These are phyloP conservation scores for Debaryomyces tyrocola DNA, from an alignment of 805 yeast species.

Conservation along the genomic window DNA sequence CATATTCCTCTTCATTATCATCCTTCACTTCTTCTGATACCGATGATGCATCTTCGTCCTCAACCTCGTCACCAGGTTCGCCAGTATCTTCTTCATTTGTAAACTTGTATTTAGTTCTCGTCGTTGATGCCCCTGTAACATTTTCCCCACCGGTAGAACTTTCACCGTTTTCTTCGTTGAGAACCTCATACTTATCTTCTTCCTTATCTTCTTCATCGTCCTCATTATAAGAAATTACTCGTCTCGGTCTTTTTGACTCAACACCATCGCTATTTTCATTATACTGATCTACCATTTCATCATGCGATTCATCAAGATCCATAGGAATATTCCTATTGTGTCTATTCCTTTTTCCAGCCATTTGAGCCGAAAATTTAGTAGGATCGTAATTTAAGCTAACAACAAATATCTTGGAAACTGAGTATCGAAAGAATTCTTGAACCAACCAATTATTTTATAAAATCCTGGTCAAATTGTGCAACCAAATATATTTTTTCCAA, in stretches of 20 bases:
- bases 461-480: too few relatives aligned
- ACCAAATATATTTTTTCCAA: too few relatives aligned
- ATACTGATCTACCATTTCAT: background rate
- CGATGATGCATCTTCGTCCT: constrained; percentile 12
- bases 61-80: constrained; percentile 7
- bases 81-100: constrained; percentile 19
- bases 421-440: too few relatives aligned
- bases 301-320: background rate
- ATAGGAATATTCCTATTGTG: background rate
- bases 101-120: background rate
- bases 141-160: constrained; percentile 28
- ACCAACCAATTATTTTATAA: too few relatives aligned
- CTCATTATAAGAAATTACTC: constrained; percentile 11
- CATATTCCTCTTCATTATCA: constrained; percentile 19
- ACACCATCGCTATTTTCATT: constrained; percentile 9
- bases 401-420: constrained; percentile 2
- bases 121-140: background rate
- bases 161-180: constrained; percentile 11
- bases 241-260: constrained; percentile 4
- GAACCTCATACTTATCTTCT: constrained; percentile 23
- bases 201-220: constrained; percentile 8
- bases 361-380: constrained; percentile 7
- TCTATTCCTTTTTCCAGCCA: constrained; percentile 12
- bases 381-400: constrained; percentile 14
- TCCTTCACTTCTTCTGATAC: constrained; percentile 15